Evolutionary conservation across 2,329 filamentous ascomycete genomes (phyloP).

Genomic region (Aureobasidium sp.): DNA sequence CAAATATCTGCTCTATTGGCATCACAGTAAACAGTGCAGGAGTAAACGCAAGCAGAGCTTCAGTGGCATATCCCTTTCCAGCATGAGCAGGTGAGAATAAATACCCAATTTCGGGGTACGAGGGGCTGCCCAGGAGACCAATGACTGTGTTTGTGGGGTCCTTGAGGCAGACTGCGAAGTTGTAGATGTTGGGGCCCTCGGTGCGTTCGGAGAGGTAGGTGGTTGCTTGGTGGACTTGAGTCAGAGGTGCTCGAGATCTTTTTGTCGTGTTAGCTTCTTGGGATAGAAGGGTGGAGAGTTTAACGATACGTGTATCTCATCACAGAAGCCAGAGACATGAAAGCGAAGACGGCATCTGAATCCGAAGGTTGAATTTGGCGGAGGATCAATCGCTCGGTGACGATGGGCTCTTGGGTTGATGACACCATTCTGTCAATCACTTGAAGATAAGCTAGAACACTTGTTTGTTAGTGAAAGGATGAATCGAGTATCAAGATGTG

Average conservation of each 20-base stretch:
- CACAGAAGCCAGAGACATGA: not conserved
- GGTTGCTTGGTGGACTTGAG: not conserved
- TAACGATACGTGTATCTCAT: constrained; percentile 1
- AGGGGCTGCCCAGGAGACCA: constrained; percentile 17
- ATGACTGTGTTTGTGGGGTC: constrained; percentile 13
- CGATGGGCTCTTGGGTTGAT: not conserved
- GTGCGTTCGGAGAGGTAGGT: constrained; percentile 6
- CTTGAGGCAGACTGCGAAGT: constrained; percentile 6
- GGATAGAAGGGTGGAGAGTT: not conserved
- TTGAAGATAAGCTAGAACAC: no score
- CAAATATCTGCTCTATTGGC: not conserved
- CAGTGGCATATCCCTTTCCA: constrained; percentile 20
- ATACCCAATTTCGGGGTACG: constrained; percentile 20
- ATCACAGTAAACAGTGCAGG: not conserved
- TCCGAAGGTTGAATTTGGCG: constrained; percentile 1
- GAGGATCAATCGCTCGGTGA: constrained; percentile 2
- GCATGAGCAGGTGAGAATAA: constrained; percentile 17
- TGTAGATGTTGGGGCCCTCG: constrained; percentile 1
- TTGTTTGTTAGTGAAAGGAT: not conserved
- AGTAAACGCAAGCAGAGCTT: constrained; percentile 19
- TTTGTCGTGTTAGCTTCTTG: not conserved
- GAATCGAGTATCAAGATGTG: no score
- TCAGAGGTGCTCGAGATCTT: not conserved
- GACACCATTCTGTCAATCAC: no score
- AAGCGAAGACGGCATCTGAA: not conserved